Evolutionary conservation across 2,329 filamentous ascomycete genomes (phyloP).

Genomic region (Neofusicoccum cordaticola): DNA sequence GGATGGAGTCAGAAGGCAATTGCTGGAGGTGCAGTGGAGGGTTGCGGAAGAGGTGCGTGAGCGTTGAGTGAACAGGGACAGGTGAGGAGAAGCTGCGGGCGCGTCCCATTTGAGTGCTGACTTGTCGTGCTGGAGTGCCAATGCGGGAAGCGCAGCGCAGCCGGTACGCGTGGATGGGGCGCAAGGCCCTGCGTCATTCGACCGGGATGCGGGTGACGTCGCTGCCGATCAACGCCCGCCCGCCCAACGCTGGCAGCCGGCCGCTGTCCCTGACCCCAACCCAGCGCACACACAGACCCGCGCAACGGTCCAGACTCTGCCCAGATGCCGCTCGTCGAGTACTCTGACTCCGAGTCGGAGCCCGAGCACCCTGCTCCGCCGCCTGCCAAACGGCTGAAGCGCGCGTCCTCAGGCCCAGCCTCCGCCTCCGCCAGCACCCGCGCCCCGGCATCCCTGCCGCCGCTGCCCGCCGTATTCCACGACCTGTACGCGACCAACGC

Average conservation of each 20-base stretch:
- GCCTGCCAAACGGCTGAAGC: not conserved
- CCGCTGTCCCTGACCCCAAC: too few species aligned
- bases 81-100: not conserved
- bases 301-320: not conserved
- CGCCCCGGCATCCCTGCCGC: slow-evolving; percentile 47
- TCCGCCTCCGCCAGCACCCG: slow-evolving; percentile 5
- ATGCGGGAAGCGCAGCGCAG: slow-evolving; percentile 1
- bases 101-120: slow-evolving; percentile 4
- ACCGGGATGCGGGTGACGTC: not conserved
- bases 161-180: not conserved
- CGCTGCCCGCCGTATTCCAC: slow-evolving; percentile 77
- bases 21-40: not conserved
- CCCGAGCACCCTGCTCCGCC: slow-evolving; percentile 19
- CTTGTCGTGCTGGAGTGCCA: not conserved
- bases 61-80: not conserved
- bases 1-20: not conserved
- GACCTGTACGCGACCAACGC: slow-evolving; percentile 85
- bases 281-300: too few species aligned
- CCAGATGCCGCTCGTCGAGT: slow-evolving; percentile 57
- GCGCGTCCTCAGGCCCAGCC: slow-evolving; percentile 1
- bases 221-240: not conserved
- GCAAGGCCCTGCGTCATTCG: slow-evolving; percentile 13
- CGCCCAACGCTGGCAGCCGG: too few species aligned
- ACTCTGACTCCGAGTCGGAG: slow-evolving; percentile 50
- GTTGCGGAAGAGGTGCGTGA: not conserved